phyloP scores from a whole-genome alignment of 1,284 basidiomycete genomes.

The Ceratobasidium sp. region DNA sequence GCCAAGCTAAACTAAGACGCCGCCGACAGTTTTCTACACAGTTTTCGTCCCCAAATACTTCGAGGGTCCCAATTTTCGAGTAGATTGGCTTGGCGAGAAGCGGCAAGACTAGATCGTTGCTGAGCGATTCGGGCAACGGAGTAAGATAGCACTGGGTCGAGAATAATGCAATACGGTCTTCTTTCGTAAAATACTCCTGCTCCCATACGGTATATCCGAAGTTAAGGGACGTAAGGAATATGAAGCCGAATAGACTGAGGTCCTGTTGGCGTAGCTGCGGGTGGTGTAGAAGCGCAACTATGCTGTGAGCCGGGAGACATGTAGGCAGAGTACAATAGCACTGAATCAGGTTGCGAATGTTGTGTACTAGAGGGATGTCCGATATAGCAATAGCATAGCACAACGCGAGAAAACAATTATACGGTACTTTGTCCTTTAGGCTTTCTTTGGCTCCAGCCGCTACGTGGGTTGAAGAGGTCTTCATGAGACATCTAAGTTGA shows the following conservation, averaged over 20 bases:
- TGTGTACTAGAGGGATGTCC: not conserved
- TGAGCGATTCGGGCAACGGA: not conserved
- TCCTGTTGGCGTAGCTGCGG: slow-evolving; percentile 1
- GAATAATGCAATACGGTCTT: slow-evolving; percentile 27
- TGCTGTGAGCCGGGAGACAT: not conserved
- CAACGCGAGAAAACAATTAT: too few relatives aligned
- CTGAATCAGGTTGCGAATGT: not conserved
- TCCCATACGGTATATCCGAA: slow-evolving; percentile 3
- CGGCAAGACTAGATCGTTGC: not conserved
- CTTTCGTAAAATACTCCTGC: not conserved
- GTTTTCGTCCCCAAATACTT: too few relatives aligned
- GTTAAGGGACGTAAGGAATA: not conserved
- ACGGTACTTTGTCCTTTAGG: too few relatives aligned
- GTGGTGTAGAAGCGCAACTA: not conserved
- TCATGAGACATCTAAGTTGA: not conserved
- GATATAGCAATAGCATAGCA: not conserved
- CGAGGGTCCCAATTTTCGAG: not conserved
- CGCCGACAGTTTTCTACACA: not conserved
- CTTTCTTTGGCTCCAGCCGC: not conserved
- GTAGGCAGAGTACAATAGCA: not conserved
- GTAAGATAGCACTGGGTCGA: slow-evolving; percentile 20
- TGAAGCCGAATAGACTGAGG: slow-evolving; percentile 2
- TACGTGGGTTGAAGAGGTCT: not conserved
- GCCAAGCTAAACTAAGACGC: not conserved
- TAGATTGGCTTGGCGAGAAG: not conserved